Evolutionary conservation across 495 filamentous ascomycete species (phyloP), one percentile per base, ranked within the genome.

Genomic region (Ramalina intermedia): DNA sequence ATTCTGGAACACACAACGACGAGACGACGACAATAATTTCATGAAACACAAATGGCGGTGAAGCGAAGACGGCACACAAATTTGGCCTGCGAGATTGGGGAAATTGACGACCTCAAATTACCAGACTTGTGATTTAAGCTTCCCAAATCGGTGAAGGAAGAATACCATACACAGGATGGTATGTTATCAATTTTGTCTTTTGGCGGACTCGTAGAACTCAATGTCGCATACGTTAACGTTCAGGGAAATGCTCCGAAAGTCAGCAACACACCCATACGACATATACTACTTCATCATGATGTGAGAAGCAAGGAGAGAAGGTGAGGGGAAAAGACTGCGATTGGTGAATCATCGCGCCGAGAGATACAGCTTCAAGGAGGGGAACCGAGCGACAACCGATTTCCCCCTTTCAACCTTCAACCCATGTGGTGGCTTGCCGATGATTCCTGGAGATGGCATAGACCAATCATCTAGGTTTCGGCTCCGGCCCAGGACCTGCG

Each of bases 391-490:
- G 18, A 47, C 18, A 47, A 36, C 12, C 16, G 18, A 14, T 6
- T 36, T 37, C 16, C 26, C 29, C 44, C 27, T 27, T 37, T 27
- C n/a, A 21, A 17, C 6, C 3, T 11, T 16, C 16, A 14, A 35
- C 11, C 44, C 44, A 47, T 47, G 44, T 47, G 44, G 44, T 37
- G 24, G 44, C 23, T 47, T 46, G 43, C 43, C 24, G 27, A 47
- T 47, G 27, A 47, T 47, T 37, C 26, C 44, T 47, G 14, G 44
- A 47, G 44, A 47, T 17, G 44, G 44, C 44, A 47, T 47, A 47
- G 27, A 23, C 44, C 44, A 47, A 47, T 47, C 44, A 47, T 47
- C 44, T 27, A 47, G 33, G 26, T 35, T 47, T 47, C 27, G 20
- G 24, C 26, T 47, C 26, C 44, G 26, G 44, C 44, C 14, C 44